These are phyloP conservation scores for Penicillium maclennaniae DNA, from an alignment of 495 filamentous ascomycete species.

Conservation along the genomic window DNA sequence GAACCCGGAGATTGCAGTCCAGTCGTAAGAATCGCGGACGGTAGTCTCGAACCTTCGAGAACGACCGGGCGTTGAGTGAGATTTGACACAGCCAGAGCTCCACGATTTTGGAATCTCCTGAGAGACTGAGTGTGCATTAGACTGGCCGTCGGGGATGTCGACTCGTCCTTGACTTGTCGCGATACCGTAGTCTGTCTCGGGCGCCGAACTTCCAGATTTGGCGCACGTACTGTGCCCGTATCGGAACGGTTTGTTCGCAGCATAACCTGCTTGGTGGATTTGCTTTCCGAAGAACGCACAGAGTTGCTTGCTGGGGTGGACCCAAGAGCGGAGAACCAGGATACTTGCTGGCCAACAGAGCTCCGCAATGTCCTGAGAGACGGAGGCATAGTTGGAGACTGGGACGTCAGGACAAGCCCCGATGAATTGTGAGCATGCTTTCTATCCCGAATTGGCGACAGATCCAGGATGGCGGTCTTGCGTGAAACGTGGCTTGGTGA, in stretches of 20 bases:
- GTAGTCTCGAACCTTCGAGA: neutral
- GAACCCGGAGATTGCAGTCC: neutral
- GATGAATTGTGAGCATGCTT: conserved; percentile 1
- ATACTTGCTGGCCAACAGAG: neutral
- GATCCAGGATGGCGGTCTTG: neutral
- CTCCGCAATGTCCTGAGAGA: neutral
- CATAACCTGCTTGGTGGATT: neutral
- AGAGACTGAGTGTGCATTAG: neutral
- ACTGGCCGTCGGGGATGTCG: neutral
- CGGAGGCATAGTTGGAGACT: neutral
- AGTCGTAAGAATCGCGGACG: neutral
- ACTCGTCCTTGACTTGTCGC: neutral
- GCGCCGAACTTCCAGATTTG: conserved; percentile 1
- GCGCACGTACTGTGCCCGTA: neutral
- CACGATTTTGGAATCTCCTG: neutral
- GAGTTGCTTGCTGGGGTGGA: neutral
- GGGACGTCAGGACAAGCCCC: neutral
- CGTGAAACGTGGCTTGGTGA: neutral
- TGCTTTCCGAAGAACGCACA: neutral
- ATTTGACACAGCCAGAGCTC: neutral
- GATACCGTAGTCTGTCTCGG: neutral
- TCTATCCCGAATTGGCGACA: neutral
- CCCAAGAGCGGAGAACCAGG: conserved; percentile 6
- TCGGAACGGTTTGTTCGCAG: neutral
- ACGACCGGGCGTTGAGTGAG: no score